Evolutionary conservation across 2,329 filamentous ascomycete species (phyloP), one percentile per base, ranked within the genome.

Genomic region (Nemania diffusa): DNA sequence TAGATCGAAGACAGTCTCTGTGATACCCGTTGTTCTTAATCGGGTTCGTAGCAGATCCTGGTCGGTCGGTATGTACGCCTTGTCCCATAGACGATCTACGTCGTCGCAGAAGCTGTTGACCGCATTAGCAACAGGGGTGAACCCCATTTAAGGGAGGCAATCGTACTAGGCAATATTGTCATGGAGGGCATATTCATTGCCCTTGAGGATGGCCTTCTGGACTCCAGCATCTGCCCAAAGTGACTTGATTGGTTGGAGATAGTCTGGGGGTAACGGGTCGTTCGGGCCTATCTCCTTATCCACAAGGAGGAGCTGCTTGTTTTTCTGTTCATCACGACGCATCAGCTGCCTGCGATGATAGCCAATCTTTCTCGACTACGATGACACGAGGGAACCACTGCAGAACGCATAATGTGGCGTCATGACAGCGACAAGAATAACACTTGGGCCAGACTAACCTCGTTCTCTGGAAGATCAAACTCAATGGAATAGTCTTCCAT

Each of bases 111-210:
- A 97, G 82, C 94, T 97, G 73, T 20, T 58, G 26, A 65, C 60
- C 70, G 72, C 70, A 74, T 71, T 59, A 70, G 57, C 67, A 58
- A 67, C 34, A 50, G 4, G 42, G 44, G 46, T 26, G 32, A 51
- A 11, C 60, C 20, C 51, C 64, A 44, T 32, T n/a, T 24, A 5
- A 46, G 51, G 20, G 55, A 84, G 92, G 77, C 83, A 97, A 57
- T 84, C 92, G 76, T 84, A 97, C 94, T 97, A 99, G 81, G 90
- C 89, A 72, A 98, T 82, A 77, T 98, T 98, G 83, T 98, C 96
- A 79, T 98, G 94, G 57, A 98, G 87, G 20, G 96, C 95, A 81
- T 95, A 98, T 82, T 97, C 95, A 79, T 98, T 97, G 73, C 96
- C 96, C 81, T 96, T 95, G 57, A 90, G 85, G 72, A 98, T 96